Percentiles rank a stretch among this genome's conserved stretches.
Conservation (phyloP, 345 rosid species). For the Triadica sebifera region DNA sequence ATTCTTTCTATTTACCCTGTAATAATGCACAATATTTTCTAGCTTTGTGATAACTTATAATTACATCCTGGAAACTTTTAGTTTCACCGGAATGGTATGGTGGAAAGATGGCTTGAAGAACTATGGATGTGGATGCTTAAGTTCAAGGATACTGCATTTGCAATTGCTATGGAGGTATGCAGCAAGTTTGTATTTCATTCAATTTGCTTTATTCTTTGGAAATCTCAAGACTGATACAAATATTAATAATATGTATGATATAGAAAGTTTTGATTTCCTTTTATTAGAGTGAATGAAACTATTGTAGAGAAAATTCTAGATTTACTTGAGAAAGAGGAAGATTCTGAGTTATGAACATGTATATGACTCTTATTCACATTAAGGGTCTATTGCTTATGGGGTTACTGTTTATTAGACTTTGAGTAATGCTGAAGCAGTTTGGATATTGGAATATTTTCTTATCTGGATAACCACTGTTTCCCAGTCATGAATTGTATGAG, state of each 20-base stretch:
- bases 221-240: background rate
- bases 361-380: background rate
- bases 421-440: background rate
- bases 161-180: constrained; percentile 66
- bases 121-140: constrained; percentile 81
- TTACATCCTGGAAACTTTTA: constrained; percentile 30
- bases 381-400: background rate
- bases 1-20: background rate
- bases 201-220: background rate
- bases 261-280: background rate
- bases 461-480: background rate
- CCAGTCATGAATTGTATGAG: background rate
- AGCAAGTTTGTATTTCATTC: background rate
- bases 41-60: background rate
- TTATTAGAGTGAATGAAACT: background rate
- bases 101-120: constrained; percentile 74
- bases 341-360: background rate
- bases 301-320: background rate
- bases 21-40: background rate
- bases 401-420: background rate
- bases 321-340: background rate
- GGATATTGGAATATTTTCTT: background rate
- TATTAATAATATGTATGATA: background rate
- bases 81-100: constrained; percentile 60
- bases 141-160: constrained; percentile 69